Percentiles rank a stretch among this genome's conserved stretches.
phyloP scores from a whole-genome alignment of 169 alveolate species.

The Babesia sp. region DNA sequence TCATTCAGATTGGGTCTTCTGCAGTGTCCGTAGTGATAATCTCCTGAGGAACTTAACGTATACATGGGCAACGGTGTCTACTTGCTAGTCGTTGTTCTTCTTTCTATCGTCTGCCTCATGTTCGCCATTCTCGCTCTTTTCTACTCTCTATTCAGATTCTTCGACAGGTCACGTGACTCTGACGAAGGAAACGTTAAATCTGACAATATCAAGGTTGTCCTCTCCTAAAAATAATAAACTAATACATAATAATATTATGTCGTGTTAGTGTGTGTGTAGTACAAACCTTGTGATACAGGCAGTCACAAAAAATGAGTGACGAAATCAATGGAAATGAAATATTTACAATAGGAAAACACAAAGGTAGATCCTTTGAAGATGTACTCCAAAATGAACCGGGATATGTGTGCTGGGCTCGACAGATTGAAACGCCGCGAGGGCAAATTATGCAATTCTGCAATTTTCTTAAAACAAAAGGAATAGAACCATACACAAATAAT shows the following conservation, averaged over 20 bases:
- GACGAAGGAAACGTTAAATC: not conserved
- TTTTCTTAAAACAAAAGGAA: too few species aligned
- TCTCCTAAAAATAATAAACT: not conserved
- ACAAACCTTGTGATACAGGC: not conserved
- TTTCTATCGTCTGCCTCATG: constrained; percentile 38
- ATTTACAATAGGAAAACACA: constrained; percentile 72
- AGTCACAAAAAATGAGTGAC: constrained; percentile 1
- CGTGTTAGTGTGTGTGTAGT: constrained; percentile 5
- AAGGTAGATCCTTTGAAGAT: constrained; percentile 74
- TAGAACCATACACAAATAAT: too few species aligned
- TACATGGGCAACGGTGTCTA: constrained; percentile 64
- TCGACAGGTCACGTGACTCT: constrained; percentile 39
- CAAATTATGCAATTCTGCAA: constrained; percentile 62
- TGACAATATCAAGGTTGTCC: constrained; percentile 13
- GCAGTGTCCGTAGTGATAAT: too few species aligned
- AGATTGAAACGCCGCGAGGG: constrained; percentile 66
- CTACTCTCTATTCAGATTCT: constrained; percentile 54
- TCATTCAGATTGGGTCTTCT: constrained; percentile 42
- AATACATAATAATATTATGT: not conserved
- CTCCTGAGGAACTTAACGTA: constrained; percentile 51
- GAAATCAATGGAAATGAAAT: not conserved
- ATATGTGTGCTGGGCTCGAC: constrained; percentile 69
- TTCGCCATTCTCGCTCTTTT: constrained; percentile 45
- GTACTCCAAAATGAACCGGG: constrained; percentile 64
- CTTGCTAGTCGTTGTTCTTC: constrained; percentile 32